phyloP scores from a whole-genome alignment of 1,284 basidiomycete genomes.

The Athelia sp. region DNA sequence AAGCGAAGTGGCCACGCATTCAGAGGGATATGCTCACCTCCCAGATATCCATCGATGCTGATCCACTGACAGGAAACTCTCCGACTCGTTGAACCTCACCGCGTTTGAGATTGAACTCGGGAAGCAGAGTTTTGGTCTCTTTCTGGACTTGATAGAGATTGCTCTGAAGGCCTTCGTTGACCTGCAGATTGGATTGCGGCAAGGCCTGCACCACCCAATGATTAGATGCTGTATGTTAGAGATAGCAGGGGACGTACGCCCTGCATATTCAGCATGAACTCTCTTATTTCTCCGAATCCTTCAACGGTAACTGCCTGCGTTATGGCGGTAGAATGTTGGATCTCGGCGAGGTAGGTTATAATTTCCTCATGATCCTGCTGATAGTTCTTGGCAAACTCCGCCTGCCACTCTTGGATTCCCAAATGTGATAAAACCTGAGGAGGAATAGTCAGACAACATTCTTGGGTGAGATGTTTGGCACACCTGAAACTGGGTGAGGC shows the following conservation, averaged over 20 bases:
- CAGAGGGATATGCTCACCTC: constrained; percentile 20
- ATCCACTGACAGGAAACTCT: constrained; percentile 42
- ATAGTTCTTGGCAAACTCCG: constrained; percentile 28
- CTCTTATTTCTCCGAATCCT: not conserved
- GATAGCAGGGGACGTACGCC: constrained; percentile 20
- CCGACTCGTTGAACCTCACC: constrained; percentile 48
- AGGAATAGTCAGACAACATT: not conserved
- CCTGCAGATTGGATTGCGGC: constrained; percentile 27
- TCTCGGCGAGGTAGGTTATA: constrained; percentile 35
- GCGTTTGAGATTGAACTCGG: constrained; percentile 40
- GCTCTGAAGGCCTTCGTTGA: constrained; percentile 36
- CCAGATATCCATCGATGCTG: constrained; percentile 45
- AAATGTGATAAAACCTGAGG: constrained; percentile 36
- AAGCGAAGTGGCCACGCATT: not conserved
- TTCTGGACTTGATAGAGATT: constrained; percentile 46
- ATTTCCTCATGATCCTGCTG: constrained; percentile 38
- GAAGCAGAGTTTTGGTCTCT: constrained; percentile 37
- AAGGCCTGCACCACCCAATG: constrained; percentile 21
- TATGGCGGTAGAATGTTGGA: constrained; percentile 33
- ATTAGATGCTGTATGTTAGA: not conserved
- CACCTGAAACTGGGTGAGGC: constrained; percentile 38
- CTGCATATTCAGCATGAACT: constrained; percentile 42
- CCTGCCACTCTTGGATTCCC: constrained; percentile 44
- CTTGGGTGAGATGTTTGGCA: not conserved
- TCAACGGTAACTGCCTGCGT: constrained; percentile 18